These are phyloP conservation scores for Pseudotsuga menziesii DNA, from an alignment of 75 land plant species.

Conservation along the genomic window DNA sequence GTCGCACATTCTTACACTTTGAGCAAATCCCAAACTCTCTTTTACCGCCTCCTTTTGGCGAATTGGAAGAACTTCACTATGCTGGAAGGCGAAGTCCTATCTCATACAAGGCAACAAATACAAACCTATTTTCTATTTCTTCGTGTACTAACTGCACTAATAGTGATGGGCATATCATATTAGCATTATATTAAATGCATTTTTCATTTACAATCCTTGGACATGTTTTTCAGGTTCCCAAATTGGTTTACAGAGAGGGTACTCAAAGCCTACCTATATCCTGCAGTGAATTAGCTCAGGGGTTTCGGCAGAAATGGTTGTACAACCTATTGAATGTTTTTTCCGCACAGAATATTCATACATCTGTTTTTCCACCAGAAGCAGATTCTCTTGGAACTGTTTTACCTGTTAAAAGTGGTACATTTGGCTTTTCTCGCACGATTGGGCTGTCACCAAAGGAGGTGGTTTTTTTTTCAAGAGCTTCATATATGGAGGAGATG, in stretches of 20 bases:
- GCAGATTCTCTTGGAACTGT: conserved; percentile 6
- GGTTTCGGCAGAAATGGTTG: conserved; percentile 42
- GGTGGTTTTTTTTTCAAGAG: conserved; percentile 55
- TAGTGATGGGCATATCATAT: too few relatives aligned
- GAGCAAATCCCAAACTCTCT: conserved; percentile 62
- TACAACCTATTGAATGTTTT: conserved; percentile 56
- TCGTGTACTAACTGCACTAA: too few relatives aligned
- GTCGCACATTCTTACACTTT: conserved; percentile 77
- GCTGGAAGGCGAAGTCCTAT: conserved; percentile 79
- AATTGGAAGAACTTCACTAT: conserved; percentile 71
- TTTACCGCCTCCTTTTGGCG: conserved; percentile 88
- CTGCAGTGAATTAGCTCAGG: conserved; percentile 31
- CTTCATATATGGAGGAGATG: conserved; percentile 57
- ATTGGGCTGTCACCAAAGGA: conserved; percentile 71
- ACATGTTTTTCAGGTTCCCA: conserved; percentile 61
- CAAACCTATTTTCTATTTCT: too few relatives aligned
- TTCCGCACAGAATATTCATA: conserved; percentile 56
- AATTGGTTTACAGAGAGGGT: conserved; percentile 57
- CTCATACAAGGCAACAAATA: conserved; percentile 55
- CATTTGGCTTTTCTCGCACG: conserved; percentile 84
- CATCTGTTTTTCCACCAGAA: conserved; percentile 29
- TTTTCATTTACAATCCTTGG: too few relatives aligned
- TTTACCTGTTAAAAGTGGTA: conserved; percentile 29
- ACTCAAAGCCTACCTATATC: too few relatives aligned
- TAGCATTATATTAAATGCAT: too few relatives aligned